Conservation (phyloP, 352 stramenopile genomes). For the Phytopythium ostracodes region DNA sequence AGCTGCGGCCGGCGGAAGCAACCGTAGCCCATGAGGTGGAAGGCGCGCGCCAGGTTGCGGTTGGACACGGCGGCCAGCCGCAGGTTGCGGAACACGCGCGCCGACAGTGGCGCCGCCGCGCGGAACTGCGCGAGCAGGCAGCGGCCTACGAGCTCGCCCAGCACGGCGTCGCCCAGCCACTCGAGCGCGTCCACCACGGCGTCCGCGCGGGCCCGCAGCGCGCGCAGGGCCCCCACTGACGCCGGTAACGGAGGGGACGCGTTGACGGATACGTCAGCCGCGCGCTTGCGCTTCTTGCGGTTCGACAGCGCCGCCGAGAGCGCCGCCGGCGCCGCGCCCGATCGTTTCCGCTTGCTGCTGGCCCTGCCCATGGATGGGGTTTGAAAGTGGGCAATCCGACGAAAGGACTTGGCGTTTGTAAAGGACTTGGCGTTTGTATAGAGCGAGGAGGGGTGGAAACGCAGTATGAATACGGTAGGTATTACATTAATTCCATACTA, state of each 20-base stretch:
- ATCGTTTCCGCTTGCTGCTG: not conserved
- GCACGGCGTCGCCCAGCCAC: slow-evolving; percentile 73
- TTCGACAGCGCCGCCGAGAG: not conserved
- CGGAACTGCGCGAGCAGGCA: slow-evolving; percentile 69
- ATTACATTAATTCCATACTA: too few relatives aligned
- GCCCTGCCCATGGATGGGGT: not conserved
- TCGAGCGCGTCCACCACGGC: slow-evolving; percentile 58
- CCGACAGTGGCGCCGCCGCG: slow-evolving; percentile 36
- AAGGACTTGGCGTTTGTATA: not conserved
- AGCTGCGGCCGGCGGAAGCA: slow-evolving; percentile 2
- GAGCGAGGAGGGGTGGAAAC: too few relatives aligned
- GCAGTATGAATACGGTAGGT: too few relatives aligned
- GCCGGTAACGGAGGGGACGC: not conserved
- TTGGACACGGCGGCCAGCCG: slow-evolving; percentile 61
- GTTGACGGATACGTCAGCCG: not conserved
- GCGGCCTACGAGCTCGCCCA: slow-evolving; percentile 64
- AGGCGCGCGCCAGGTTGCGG: slow-evolving; percentile 62
- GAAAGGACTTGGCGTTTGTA: not conserved
- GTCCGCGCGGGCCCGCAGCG: slow-evolving; percentile 8
- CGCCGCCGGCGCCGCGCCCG: not conserved
- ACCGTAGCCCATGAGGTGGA: slow-evolving; percentile 61
- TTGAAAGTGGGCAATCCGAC: not conserved
- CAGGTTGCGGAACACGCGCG: slow-evolving; percentile 65
- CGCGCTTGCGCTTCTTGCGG: not conserved
- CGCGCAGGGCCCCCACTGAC: not conserved